Evolutionary conservation across 208 protist species (phyloP), one percentile per base, ranked within the genome.

Genomic region (Porcisia deanei): DNA sequence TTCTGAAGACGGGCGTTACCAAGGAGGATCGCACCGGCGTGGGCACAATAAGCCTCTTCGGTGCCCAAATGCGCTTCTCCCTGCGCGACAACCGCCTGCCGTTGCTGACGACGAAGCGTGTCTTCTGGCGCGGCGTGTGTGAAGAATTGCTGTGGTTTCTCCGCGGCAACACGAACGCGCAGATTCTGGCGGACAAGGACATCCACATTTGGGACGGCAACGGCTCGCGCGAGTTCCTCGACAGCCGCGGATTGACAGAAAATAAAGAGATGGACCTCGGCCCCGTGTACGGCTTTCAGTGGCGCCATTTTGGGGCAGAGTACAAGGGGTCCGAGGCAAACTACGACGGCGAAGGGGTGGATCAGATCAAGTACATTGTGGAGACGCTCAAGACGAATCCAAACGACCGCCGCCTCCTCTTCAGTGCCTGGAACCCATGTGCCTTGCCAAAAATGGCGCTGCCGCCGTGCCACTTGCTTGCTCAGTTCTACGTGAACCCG

Each of bases 211-310:
- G 99, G 98, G 98, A 99, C 77, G 98, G 86, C 58, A 99, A 99
- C 88, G 98, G 95, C 60, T 98, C 93, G 0, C 94, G 97, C 53
- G 97, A 96, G 59, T 99, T 98, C 84, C 91, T 99, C 18, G 97
- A 99, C 80, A 95, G 86, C 68, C 90, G 94, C 53, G 98, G 98
- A 1, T 87, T 99, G 52, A 84, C 71, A 7, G 71, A 98, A 49
- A 86, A 96, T 68, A 91, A 98, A 66, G 98, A 98, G 77, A 98
- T 98, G 84, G 98, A 99, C 79, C 91, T 99, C 2, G 98, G 98
- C 18, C 98, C 98, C 0, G 98, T 99, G 12, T 99, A 99, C 86
- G 99, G 99, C 47, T 99, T 99, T 80, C 99, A 99, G 88, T 99
- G 99, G 99, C 89, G 99, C 12, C 99, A 99, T 84, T 99, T 99